These are phyloP conservation scores for Cladochytrium replicatum DNA, from an alignment of 192 early-diverging fungal species.

Conservation along the genomic window DNA sequence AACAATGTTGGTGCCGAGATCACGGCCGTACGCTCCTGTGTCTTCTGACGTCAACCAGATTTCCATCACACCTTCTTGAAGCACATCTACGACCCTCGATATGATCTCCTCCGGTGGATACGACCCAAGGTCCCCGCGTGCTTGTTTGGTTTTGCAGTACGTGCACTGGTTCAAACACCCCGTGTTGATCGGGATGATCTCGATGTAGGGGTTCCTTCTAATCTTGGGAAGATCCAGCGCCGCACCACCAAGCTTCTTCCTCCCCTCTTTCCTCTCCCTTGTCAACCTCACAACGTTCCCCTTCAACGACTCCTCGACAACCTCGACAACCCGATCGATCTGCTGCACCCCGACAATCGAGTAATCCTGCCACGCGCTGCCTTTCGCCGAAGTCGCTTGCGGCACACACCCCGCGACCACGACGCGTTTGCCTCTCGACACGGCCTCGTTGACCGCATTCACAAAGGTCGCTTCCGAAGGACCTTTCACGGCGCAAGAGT, in stretches of 20 bases:
- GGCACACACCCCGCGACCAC: constrained; percentile 53
- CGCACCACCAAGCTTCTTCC: constrained; percentile 43
- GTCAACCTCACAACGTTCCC: constrained; percentile 37
- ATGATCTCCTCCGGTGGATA: constrained; percentile 40
- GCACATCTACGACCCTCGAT: constrained; percentile 31
- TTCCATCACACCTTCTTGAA: constrained; percentile 44
- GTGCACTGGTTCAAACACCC: constrained; percentile 54
- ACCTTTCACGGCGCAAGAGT: constrained; percentile 52
- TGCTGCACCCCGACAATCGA: constrained; percentile 49
- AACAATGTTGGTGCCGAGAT: constrained; percentile 36
- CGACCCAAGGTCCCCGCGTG: constrained; percentile 37
- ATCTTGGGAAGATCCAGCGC: constrained; percentile 45
- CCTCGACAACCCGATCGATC: constrained; percentile 48
- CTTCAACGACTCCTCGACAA: constrained; percentile 49
- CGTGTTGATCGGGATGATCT: constrained; percentile 55
- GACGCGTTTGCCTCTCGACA: constrained; percentile 35
- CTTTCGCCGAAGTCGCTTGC: constrained; percentile 28
- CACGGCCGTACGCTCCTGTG: constrained; percentile 46
- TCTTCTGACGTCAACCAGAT: constrained; percentile 54
- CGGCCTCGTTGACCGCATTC: constrained; percentile 38
- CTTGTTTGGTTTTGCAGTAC: constrained; percentile 51
- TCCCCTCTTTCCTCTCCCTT: constrained; percentile 26
- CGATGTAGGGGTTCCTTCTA: constrained; percentile 40
- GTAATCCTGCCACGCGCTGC: constrained; percentile 31
- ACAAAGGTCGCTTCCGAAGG: constrained; percentile 46